Evolutionary conservation across 176 grass and related monocot genomes (phyloP), one percentile per base, ranked within the genome.

Genomic region (Saccharum officinarum): DNA sequence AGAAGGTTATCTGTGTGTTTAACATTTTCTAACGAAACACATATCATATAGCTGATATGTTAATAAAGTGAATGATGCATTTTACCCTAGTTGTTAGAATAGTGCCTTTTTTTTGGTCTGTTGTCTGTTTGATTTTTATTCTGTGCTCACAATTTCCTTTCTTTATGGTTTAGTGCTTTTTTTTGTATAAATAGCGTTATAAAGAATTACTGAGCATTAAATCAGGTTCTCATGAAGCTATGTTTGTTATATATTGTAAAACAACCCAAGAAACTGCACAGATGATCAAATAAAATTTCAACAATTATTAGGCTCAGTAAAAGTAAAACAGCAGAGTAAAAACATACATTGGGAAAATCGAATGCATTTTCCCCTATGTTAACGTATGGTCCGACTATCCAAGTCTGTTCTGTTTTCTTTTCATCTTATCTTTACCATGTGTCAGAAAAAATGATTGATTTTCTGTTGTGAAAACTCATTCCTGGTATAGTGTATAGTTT

Each of bases 211-310:
- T 69, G 16, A 60, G 50, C 28, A 28, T 17, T n/a, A 47, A 41
- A 54, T 46, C 26, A 33, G 73, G 10, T 55, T 66, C 25, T 73
- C 64, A 8, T 83, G 80, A 78, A 50, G 3, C 49, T 88, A 23
- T 31, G 23, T 78, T 57, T 67, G 16, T 13, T 52, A 46, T 41
- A 17, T 69, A 39, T 47, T 68, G 36, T 83, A 44, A 84, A 74
- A 8, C 1, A 46, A 85, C 87, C 26, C 8, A 67, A 80, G 17
- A 33, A 60, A 76, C 50, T 81, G 5, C 16, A 75, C 5, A 62
- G 52, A 40, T 0, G 20, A 12, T 2, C 3, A 39, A 25, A 75
- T 17, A 17, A 25, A 13, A 71, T 67, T 67, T 30, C 4, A 26
- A 37, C 5, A 34, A 34, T 44, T 8, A 36, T n/a, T 62, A 75